Evolutionary conservation across 2,329 filamentous ascomycete species (phyloP).

Genomic region (Berkeleyomyces rouxiae): DNA sequence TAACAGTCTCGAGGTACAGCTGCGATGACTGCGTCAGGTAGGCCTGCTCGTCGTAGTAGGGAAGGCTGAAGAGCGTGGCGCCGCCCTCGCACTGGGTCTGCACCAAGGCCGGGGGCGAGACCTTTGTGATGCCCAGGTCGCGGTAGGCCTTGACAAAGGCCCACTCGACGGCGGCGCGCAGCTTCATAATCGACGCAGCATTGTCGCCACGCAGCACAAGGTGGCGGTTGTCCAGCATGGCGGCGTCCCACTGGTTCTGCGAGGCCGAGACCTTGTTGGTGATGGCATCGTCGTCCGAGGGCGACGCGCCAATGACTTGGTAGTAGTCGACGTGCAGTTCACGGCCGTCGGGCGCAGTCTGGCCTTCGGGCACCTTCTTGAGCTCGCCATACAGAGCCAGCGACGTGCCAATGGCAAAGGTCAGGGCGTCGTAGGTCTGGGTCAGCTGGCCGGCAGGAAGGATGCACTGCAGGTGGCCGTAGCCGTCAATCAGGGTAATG

Average conservation of each 20-base stretch:
- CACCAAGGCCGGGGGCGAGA: constrained; percentile 77
- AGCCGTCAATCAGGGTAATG: constrained; percentile 71
- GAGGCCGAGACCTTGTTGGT: constrained; percentile 51
- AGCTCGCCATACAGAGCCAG: constrained; percentile 73
- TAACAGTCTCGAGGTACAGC: constrained; percentile 87
- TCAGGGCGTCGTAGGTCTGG: constrained; percentile 82
- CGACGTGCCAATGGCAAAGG: constrained; percentile 73
- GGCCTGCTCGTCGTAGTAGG: constrained; percentile 77
- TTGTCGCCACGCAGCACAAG: constrained; percentile 72
- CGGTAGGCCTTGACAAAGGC: constrained; percentile 69
- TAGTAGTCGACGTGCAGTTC: constrained; percentile 87
- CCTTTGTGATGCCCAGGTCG: constrained; percentile 62
- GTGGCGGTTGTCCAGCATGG: constrained; percentile 65
- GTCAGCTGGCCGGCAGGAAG: constrained; percentile 60
- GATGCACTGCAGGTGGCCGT: constrained; percentile 64
- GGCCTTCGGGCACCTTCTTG: constrained; percentile 59
- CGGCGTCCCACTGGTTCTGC: constrained; percentile 39
- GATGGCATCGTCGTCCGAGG: constrained; percentile 77
- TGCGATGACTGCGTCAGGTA: constrained; percentile 96
- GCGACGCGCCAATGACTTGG: constrained; percentile 60
- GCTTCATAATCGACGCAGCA: constrained; percentile 71
- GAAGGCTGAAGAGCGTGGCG: constrained; percentile 73
- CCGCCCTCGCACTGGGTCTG: constrained; percentile 93
- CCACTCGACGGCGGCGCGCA: constrained; percentile 63
- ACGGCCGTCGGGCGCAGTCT: constrained; percentile 65